These are phyloP conservation scores for Trichoderma hamatum DNA, from an alignment of 2,329 filamentous ascomycete species.

Conservation along the genomic window DNA sequence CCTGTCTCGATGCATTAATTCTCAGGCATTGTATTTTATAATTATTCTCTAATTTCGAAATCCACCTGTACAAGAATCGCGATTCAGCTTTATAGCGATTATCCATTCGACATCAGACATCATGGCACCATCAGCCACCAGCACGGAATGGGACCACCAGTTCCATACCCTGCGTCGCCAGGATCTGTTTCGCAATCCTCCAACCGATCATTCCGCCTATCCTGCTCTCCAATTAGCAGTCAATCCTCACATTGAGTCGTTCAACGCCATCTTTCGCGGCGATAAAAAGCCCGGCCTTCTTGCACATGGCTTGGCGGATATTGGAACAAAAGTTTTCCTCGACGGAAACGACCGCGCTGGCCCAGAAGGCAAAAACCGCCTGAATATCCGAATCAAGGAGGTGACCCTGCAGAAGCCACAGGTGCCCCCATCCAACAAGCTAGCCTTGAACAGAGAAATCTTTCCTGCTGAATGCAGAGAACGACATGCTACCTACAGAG, in stretches of 20 bases:
- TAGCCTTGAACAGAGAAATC: conserved; percentile 80
- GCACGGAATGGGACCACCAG: conserved; percentile 78
- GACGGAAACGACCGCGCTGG: conserved; percentile 73
- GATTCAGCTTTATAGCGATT: background rate
- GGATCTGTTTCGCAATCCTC: conserved; percentile 84
- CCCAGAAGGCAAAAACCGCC: conserved; percentile 66
- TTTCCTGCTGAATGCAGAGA: conserved; percentile 93
- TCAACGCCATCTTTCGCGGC: conserved; percentile 83
- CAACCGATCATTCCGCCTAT: conserved; percentile 84
- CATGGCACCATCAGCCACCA: conserved; percentile 63
- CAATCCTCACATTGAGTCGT: conserved; percentile 90
- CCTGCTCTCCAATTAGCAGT: conserved; percentile 85
- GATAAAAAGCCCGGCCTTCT: conserved; percentile 64
- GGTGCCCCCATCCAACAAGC: conserved; percentile 81
- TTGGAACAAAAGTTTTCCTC: conserved; percentile 84
- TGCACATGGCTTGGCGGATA: conserved; percentile 78
- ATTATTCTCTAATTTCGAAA: background rate
- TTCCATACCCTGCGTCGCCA: conserved; percentile 87
- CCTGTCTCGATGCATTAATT: conserved; percentile 17
- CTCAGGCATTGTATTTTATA: background rate
- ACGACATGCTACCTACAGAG: conserved; percentile 87
- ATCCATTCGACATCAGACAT: conserved; percentile 40
- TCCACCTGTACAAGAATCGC: background rate
- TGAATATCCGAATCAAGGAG: conserved; percentile 78
- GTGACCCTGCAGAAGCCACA: conserved; percentile 81